A percentile compares a stretch with the other conserved stretches of the same genome.
phyloP scores from a whole-genome alignment of 2,329 filamentous ascomycete genomes.

The Xylariaceae sp. region DNA sequence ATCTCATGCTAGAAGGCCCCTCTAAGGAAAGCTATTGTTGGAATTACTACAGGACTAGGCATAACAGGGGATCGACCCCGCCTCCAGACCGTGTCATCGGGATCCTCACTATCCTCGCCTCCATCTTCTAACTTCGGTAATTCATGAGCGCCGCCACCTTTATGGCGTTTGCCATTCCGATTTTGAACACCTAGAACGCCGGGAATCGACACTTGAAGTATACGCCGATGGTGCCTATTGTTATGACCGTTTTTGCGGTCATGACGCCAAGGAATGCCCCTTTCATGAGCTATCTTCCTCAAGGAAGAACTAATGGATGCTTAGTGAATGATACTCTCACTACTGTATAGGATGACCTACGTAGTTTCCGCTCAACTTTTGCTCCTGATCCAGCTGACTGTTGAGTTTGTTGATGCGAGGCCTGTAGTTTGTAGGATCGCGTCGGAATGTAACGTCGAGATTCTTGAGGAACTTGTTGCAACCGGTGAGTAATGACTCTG shows the following conservation, averaged over 20 bases:
- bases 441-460: constrained; percentile 95
- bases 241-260: constrained; percentile 28
- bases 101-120: constrained; percentile 62
- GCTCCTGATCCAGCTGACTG: constrained; percentile 95
- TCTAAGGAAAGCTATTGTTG: neutral
- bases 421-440: constrained; percentile 91
- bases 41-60: constrained; percentile 52
- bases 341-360: constrained; percentile 47
- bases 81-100: constrained; percentile 57
- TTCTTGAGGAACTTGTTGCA: constrained; percentile 98
- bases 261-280: constrained; percentile 51
- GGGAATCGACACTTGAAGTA: constrained; percentile 38
- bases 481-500: constrained; percentile 87
- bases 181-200: constrained; percentile 54
- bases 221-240: constrained; percentile 34
- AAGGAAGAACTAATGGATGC: constrained; percentile 72
- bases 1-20: neutral
- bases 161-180: constrained; percentile 23
- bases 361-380: constrained; percentile 91
- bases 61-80: constrained; percentile 63
- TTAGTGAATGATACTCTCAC: constrained; percentile 16
- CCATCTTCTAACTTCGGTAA: constrained; percentile 41
- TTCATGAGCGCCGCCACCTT: constrained; percentile 22
- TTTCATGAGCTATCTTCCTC: constrained; percentile 68
- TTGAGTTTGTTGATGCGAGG: constrained; percentile 98